A percentile compares a stretch with the other conserved stretches of the same genome.
These are phyloP conservation scores for Botrytis hyacinthi DNA, from an alignment of 2,329 filamentous ascomycete genomes.

Conservation along the genomic window DNA sequence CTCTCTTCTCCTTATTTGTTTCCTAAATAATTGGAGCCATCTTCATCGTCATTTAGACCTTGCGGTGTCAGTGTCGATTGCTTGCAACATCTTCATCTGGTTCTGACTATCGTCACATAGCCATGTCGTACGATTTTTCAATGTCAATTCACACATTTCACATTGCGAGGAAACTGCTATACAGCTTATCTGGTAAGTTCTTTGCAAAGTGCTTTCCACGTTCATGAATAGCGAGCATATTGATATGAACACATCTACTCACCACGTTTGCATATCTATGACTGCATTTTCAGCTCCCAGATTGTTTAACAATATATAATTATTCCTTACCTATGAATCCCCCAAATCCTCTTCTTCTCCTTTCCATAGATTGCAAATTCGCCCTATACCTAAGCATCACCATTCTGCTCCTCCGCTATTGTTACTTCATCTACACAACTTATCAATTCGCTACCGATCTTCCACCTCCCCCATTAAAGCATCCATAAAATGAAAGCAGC, in stretches of 20 bases:
- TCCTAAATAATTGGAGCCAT: background rate
- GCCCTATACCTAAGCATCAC: background rate
- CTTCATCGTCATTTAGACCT: background rate
- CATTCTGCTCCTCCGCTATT: background rate
- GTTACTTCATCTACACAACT: background rate
- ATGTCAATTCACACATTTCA: background rate
- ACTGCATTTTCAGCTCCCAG: background rate
- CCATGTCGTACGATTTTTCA: background rate
- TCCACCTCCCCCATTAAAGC: rapidly evolving
- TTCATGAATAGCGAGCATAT: background rate
- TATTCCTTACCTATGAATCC: background rate
- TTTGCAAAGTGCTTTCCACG: background rate
- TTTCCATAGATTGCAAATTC: background rate
- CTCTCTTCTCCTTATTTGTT: background rate
- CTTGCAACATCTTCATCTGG: no score
- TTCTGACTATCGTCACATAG: background rate
- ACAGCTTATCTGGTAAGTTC: background rate
- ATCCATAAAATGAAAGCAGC: background rate
- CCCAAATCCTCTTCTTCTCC: background rate
- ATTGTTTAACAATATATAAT: background rate
- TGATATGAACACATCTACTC: background rate
- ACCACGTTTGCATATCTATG: background rate
- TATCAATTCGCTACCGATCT: background rate
- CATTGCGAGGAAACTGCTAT: background rate
- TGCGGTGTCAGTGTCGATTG: no score